Base-by-base conservation (phyloP, 139 green algal genomes). In the Chlorella ohadii region DNA sequence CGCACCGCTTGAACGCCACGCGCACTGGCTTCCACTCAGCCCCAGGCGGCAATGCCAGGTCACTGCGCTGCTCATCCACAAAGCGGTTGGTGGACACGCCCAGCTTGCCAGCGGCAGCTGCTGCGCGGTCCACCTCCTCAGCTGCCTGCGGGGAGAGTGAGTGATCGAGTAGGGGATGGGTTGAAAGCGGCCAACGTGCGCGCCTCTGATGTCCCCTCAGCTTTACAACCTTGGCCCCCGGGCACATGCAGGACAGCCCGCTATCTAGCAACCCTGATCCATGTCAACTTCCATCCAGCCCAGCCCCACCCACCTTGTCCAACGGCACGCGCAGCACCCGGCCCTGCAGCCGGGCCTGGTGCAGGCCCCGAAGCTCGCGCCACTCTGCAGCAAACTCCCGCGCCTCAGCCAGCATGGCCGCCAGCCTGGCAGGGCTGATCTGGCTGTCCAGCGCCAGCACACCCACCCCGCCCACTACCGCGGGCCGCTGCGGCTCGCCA, bases 341-440 rank as follows among this genome's bases (percentile, higher is more conserved):
- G 34, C 87, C 88, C 9, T 78, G 78, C 90, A 96, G 85, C 27
- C 88, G 82, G 74, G 86, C 88, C 47, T 89, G 80, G 3, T 88
- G 85, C 20, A 95, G 75, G 22, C 89, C 81, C 1, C 91, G 85
- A 82, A 96, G 88, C 91, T 97, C 93, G 15, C 38, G 34, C 94
- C 94, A 97, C 72, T 96, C 94, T 1, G 88, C 71, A 4, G 92
- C 94, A 89, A 97, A 97, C 1, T 86, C 74, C 0, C 63, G 47
- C 1, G 91, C 93, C 38, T 91, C 88, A 19, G 72, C 73, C 81
- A 96, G 67, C 47, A 90, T 88, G 74, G 89, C 84, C 25, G 68
- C 56, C 81, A 97, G 76, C 63, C 25, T 28, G 38, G 13, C 31
- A 0, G 34, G 17, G 1, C 47, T 38, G 13, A 85, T 25, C 4